Base-by-base conservation (phyloP, 164 flowering plant genomes). In the Dillenia suffruticosa region DNA sequence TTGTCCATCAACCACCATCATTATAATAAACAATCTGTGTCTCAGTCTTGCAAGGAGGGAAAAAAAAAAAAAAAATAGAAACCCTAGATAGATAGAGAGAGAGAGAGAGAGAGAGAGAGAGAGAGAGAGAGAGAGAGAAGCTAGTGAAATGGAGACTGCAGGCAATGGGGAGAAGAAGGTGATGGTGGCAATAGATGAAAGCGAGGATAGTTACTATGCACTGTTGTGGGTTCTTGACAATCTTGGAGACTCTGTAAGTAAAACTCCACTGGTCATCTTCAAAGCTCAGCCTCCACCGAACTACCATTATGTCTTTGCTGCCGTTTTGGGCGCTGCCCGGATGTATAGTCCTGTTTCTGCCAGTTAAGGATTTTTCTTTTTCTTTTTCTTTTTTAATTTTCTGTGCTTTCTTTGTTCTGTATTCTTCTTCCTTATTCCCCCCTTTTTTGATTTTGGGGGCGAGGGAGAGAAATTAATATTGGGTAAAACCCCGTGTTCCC, bases 161-260 rank as follows among this genome's bases (percentile, higher is more conserved):
- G 40, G 40, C 40, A 49, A 10, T 51, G 16, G 16, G 46, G 12
- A 51, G 13, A 72, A 59, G 75, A 65, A 63, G 63, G 71, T 75
- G 62, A 72, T 75, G 79, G 70, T 75, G 65, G 75, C 61, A 26
- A 69, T 75, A 16, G 79, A 75, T 52, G 76, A 72, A 58, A 68
- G 62, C 9, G 67, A 75, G n/a, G 45, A 44, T 49, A 75, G 79
- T 44, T 63, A 69, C 66, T 9, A 69, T 24, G 73, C 75, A 1
- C 76, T 76, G 53, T 66, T 69, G 24, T 76, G 79, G 79, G 75
- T 64, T 7, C 71, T 76, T 22, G 58, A 72, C 9, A 72, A 76
- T 58, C 76, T 76, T 54, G 63, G 65, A 12, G 79, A 76, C 14
- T 53, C 65, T 5, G 4, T 72, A n/a, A 32, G 15, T 12, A 19